These are phyloP conservation scores for Botrytis medusae DNA, from an alignment of 2,329 filamentous ascomycete genomes.

Conservation along the genomic window DNA sequence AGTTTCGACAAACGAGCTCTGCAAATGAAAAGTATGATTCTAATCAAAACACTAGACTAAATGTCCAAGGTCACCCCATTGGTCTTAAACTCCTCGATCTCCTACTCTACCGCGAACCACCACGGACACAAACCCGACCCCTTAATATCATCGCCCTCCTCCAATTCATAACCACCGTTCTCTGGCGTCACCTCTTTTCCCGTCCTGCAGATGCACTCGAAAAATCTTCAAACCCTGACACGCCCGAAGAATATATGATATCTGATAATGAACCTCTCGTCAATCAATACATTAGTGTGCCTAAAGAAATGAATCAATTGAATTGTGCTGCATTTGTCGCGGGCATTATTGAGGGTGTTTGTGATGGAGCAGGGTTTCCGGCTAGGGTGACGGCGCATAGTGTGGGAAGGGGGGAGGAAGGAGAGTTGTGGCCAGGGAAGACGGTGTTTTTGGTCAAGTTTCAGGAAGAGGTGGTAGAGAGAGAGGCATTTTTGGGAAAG, in stretches of 20 bases:
- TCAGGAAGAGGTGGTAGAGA: constrained; percentile 83
- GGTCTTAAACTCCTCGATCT: constrained; percentile 94
- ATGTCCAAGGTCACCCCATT: constrained; percentile 88
- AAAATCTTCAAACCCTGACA: constrained; percentile 76
- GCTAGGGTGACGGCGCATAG: constrained; percentile 89
- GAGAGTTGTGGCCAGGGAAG: constrained; percentile 91
- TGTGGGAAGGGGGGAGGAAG: constrained; percentile 57
- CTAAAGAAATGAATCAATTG: constrained; percentile 91
- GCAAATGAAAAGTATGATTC: neutral
- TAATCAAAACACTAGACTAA: constrained; percentile 59
- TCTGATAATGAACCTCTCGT: constrained; percentile 97
- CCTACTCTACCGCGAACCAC: constrained; percentile 77
- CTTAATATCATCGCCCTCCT: constrained; percentile 87
- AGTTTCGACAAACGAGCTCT: neutral
- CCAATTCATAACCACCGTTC: constrained; percentile 88
- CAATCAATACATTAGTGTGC: constrained; percentile 89
- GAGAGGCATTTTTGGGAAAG: constrained; percentile 78
- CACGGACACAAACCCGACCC: constrained; percentile 71
- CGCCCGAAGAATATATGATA: constrained; percentile 97
- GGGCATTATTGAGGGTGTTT: constrained; percentile 91
- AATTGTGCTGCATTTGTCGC: constrained; percentile 96
- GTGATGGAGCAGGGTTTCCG: constrained; percentile 87
- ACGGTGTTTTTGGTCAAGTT: constrained; percentile 97
- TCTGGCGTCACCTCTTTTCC: constrained; percentile 91
- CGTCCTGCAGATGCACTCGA: constrained; percentile 91